Evolutionary conservation across 2,329 filamentous ascomycete genomes (phyloP), one percentile per base, ranked within the genome.

Genomic region (Sphaerulina musiva): DNA sequence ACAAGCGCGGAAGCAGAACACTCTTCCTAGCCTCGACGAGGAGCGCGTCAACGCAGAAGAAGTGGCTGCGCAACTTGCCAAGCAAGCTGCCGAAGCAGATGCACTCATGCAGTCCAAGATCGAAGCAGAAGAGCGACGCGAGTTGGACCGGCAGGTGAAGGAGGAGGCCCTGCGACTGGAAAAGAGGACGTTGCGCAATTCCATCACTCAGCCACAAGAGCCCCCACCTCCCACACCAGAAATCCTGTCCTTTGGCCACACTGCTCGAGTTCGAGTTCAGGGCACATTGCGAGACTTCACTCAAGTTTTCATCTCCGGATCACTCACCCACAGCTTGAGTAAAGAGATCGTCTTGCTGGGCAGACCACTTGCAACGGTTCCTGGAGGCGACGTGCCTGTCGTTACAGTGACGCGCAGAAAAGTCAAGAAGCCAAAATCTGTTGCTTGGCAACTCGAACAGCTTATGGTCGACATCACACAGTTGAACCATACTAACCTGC

Each of bases 31-130:
- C 32, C 76, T 97, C 6, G 89, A 95, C 65, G 89, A 95, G 64
- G 91, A 97, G 70, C 82, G 91, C 39, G 89, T 87, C 29, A 83
- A 83, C 11, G 89, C 95, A 58, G 88, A 95, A 72, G 86, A 86
- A 20, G 82, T 81, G 23, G 76, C 87, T 29, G 82, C 82, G 44
- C 78, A 78, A 64, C 72, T 81, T 48, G 86, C 77, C 0, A 72
- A 72, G 54, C 63, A 73, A 49, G 68, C 72, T 20, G 68, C 74
- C 53, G 66, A 74, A 51, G 69, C 73, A 32, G 69, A 76, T 7
- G 66, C 68, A 46, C 72, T 70, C 23, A 64, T 64, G 52, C 70
- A 70, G 46, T 64, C 65, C 14, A 70, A 75, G 45, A 70, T 54
- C 2, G 46, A 56, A 23, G 45, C 36, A 14, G 44, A 53, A 38